phyloP scores from a whole-genome alignment of 2,329 filamentous ascomycete species.

The Trichoderma sp. region DNA sequence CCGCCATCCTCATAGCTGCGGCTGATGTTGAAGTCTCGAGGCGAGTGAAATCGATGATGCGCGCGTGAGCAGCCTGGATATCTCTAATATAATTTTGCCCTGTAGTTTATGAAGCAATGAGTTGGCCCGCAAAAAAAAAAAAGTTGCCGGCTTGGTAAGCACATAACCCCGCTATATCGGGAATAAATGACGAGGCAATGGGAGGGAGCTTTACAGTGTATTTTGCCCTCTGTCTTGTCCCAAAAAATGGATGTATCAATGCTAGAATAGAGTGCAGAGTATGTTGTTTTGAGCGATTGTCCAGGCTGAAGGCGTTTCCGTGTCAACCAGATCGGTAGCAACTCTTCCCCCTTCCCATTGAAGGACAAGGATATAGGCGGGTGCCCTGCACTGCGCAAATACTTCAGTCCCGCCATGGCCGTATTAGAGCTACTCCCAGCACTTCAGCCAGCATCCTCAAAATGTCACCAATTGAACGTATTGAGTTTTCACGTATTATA shows the following conservation, averaged over 20 bases:
- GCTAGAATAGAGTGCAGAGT: too few relatives aligned
- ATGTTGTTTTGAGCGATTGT: neutral
- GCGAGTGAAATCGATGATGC: neutral
- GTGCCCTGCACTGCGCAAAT: neutral
- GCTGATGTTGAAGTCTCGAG: neutral
- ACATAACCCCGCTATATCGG: constrained; percentile 10
- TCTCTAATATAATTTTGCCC: neutral
- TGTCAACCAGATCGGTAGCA: neutral
- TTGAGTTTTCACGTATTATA: neutral
- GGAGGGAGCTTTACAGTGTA: neutral
- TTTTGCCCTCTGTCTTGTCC: neutral
- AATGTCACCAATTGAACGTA: neutral
- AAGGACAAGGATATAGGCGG: neutral
- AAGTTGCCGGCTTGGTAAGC: constrained; percentile 22
- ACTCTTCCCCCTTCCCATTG: neutral
- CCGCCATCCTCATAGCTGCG: constrained; percentile 17
- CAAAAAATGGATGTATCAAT: neutral
- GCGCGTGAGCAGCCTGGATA: constrained; percentile 1
- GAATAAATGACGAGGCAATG: neutral
- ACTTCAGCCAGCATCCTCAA: neutral
- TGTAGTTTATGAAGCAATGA: constrained; percentile 19
- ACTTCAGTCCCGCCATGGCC: neutral
- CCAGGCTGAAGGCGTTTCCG: neutral
- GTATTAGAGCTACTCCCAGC: neutral
- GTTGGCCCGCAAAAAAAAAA: constrained; percentile 23